Conservation (phyloP, 192 early-diverging fungal species). For the Backusella psychrophila region DNA sequence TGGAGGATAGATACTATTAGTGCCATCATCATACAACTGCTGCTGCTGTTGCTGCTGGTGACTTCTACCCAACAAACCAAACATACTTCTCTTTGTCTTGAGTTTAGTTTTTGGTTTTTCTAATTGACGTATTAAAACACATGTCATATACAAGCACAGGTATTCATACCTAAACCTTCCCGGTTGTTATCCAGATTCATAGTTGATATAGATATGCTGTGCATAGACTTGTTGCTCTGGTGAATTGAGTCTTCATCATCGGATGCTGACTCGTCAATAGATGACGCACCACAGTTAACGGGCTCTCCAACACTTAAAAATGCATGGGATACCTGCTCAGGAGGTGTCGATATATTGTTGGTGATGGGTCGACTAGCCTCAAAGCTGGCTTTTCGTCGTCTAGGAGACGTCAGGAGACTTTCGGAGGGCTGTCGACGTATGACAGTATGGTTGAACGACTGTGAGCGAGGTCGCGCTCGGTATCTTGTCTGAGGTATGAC, state of each 20-base stretch:
- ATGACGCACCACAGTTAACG: constrained; percentile 3
- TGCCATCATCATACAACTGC: constrained; percentile 11
- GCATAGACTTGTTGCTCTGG: neutral
- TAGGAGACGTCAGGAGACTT: neutral
- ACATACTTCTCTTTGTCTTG: constrained; percentile 1
- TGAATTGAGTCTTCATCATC: neutral
- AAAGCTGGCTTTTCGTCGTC: constrained; percentile 8
- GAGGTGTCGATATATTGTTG: neutral
- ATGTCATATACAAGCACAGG: neutral
- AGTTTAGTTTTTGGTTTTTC: neutral
- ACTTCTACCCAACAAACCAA: constrained; percentile 2
- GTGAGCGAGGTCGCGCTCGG: neutral
- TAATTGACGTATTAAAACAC: neutral
- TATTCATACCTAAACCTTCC: neutral
- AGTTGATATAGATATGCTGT: neutral
- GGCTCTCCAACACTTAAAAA: neutral
- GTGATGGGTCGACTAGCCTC: neutral
- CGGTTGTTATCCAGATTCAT: constrained; percentile 4
- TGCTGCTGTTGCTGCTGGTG: neutral
- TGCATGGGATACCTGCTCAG: neutral
- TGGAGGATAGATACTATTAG: constrained; percentile 2
- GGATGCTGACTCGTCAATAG: constrained; percentile 4
- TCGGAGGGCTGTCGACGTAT: constrained; percentile 13
- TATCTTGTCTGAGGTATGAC: neutral
- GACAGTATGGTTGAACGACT: neutral